These are phyloP conservation scores for Pythium volutum DNA, from an alignment of 352 stramenopile genomes.

Conservation along the genomic window DNA sequence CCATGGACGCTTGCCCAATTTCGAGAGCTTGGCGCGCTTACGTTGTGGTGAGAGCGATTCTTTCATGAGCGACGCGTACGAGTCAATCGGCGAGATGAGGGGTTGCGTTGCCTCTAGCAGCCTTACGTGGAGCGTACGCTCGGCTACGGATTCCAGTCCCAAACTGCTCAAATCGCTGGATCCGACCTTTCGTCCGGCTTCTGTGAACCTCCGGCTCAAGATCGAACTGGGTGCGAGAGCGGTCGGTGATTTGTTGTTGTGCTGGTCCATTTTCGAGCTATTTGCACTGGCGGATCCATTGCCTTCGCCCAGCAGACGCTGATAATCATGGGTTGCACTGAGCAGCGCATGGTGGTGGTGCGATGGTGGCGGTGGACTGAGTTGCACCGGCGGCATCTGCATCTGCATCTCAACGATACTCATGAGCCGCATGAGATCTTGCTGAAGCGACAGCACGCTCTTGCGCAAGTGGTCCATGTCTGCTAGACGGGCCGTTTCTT, in stretches of 20 bases:
- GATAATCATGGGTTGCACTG: conserved; percentile 14
- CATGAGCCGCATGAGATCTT: conserved; percentile 73
- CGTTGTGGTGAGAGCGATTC: conserved; percentile 57
- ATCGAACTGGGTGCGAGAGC: conserved; percentile 12
- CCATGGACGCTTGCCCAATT: conserved; percentile 70
- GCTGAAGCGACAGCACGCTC: conserved; percentile 65
- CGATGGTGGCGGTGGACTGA: conserved; percentile 10
- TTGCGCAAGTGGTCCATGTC: conserved; percentile 56
- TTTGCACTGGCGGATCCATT: not conserved
- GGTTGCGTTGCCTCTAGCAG: conserved; percentile 26
- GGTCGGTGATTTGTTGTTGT: not conserved
- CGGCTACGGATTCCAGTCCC: conserved; percentile 7
- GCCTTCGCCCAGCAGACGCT: conserved; percentile 18
- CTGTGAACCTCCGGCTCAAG: conserved; percentile 23
- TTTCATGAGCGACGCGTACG: conserved; percentile 29
- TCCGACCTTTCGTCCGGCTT: conserved; percentile 7
- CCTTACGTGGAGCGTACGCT: conserved; percentile 34
- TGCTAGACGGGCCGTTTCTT: conserved; percentile 30
- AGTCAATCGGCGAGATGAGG: conserved; percentile 33
- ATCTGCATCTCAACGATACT: conserved; percentile 78
- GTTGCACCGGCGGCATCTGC: conserved; percentile 44
- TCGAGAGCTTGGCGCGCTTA: conserved; percentile 60
- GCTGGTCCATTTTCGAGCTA: not conserved
- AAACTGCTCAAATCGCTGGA: not conserved
- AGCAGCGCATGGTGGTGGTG: conserved; percentile 1